These are phyloP conservation scores for Rhynchosporium agropyri DNA, from an alignment of 2,329 filamentous ascomycete genomes.

Conservation along the genomic window DNA sequence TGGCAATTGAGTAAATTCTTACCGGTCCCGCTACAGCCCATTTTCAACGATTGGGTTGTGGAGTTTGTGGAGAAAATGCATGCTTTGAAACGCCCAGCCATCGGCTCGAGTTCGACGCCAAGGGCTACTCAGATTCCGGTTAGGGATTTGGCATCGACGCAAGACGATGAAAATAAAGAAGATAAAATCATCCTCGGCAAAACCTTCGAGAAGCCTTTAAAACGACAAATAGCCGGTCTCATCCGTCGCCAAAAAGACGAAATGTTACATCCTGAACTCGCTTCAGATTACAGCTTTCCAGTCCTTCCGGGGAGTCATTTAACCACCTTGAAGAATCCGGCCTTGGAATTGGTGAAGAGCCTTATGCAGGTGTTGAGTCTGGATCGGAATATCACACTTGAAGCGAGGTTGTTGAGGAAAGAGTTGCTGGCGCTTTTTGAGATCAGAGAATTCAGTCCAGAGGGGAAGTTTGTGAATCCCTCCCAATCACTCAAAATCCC, in stretches of 20 bases:
- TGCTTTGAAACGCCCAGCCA: conserved; percentile 69
- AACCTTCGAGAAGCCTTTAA: conserved; percentile 83
- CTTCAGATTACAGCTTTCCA: conserved; percentile 85
- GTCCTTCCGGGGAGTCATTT: conserved; percentile 73
- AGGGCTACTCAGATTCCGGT: conserved; percentile 61
- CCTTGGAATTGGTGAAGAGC: conserved; percentile 87
- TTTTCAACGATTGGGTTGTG: conserved; percentile 90
- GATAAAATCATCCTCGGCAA: conserved; percentile 72
- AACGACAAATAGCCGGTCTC: conserved; percentile 83
- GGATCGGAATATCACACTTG: conserved; percentile 86
- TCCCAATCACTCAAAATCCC: conserved; percentile 71
- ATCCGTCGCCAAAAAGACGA: conserved; percentile 86
- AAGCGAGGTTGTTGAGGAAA: conserved; percentile 84
- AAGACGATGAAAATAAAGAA: conserved; percentile 61
- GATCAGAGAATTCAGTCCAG: conserved; percentile 87
- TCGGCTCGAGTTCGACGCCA: conserved; percentile 54
- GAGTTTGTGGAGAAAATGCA: conserved; percentile 98
- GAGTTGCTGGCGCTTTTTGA: conserved; percentile 90
- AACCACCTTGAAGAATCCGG: conserved; percentile 63
- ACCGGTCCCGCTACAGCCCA: conserved; percentile 75
- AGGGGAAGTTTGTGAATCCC: conserved; percentile 87
- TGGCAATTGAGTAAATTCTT: conserved; percentile 96
- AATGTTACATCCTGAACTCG: conserved; percentile 84
- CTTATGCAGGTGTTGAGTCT: conserved; percentile 91
- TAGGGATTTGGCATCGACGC: conserved; percentile 59